A percentile compares a stretch with the other conserved stretches of the same genome.
These are phyloP conservation scores for Piper betle DNA, from an alignment of 164 flowering plant species.

Conservation along the genomic window DNA sequence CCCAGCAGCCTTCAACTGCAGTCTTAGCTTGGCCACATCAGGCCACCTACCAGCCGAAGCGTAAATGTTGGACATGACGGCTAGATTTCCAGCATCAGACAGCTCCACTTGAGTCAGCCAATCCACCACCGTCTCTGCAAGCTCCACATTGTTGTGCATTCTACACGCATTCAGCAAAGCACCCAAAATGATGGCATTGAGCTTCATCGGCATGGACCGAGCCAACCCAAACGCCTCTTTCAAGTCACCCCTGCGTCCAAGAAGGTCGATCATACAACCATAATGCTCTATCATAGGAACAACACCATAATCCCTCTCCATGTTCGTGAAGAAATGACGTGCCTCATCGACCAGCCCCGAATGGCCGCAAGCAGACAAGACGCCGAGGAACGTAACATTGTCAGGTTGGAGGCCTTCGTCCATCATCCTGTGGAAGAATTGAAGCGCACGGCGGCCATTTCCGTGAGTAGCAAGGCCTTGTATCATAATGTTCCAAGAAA, in stretches of 20 bases:
- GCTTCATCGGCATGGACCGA: too few relatives aligned
- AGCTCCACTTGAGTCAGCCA: neutral
- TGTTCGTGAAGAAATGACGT: too few relatives aligned
- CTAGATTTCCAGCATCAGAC: too few relatives aligned
- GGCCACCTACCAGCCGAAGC: conserved; percentile 28
- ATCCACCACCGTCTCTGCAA: conserved; percentile 52
- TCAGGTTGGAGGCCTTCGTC: conserved; percentile 26
- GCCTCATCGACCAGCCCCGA: conserved; percentile 6
- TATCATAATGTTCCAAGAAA: conserved; percentile 72
- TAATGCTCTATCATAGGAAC: too few relatives aligned
- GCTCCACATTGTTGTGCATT: conserved; percentile 71
- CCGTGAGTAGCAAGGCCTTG: conserved; percentile 77
- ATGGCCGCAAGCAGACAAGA: conserved; percentile 15
- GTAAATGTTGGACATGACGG: too few relatives aligned
- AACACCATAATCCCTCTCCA: too few relatives aligned
- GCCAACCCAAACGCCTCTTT: too few relatives aligned
- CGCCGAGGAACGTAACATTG: conserved; percentile 15
- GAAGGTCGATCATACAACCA: too few relatives aligned
- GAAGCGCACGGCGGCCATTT: conserved; percentile 32
- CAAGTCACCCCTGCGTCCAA: too few relatives aligned
- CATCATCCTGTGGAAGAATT: conserved; percentile 33
- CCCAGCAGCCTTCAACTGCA: neutral
- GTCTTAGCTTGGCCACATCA: conserved; percentile 36
- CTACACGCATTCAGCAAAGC: conserved; percentile 25
- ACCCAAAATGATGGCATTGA: too few relatives aligned